Evolutionary conservation across 2,329 filamentous ascomycete genomes (phyloP), one percentile per base, ranked within the genome.

Genomic region (Metarhizium anisopliae): DNA sequence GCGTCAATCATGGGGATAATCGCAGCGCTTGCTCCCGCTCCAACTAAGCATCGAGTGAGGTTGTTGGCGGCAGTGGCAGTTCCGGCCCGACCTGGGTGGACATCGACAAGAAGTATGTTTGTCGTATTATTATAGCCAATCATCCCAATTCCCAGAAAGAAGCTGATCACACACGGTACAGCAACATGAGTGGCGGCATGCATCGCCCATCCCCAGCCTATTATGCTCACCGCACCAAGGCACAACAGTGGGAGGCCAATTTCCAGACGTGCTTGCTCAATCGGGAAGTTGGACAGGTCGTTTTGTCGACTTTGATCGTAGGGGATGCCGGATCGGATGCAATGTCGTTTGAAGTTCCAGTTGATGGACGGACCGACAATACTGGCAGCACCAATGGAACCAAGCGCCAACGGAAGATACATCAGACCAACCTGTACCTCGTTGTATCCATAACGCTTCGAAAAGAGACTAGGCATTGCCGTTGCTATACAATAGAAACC

Each of bases 341-440:
- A 84, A 56, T 86, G 77, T 1, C 85, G 80, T 1, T 78, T 75
- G 66, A 84, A 91, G 66, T 88, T 89, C 70, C 78, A 78, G 66
- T 90, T 87, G 40, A 89, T 77, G 1, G 83, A 60, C 2, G 76
- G 74, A 1, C 86, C 84, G 2, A 72, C 71, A 2, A 73, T 62
- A 8, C 73, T 60, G 1, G 76, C 76, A 0, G 78, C 72, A 2
- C 74, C 62, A 13, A 78, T 69, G n/a, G 77, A 78, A 1, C 78
- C 79, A 4, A 64, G 68, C 0, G 78, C 79, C 35, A 79, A 63
- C 2, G 80, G 80, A 1, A 81, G 66, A 60, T 78, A 81, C 71
- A 76, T 77, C 5, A 81, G 66, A 2, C 81, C 81, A 3, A 83
- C 72, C 13, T 77, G 69, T 3, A 78, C 68, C 20, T 85, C 80